Conservation (phyloP, 768 basidiomycete species). For the Kwoniella sp. region DNA sequence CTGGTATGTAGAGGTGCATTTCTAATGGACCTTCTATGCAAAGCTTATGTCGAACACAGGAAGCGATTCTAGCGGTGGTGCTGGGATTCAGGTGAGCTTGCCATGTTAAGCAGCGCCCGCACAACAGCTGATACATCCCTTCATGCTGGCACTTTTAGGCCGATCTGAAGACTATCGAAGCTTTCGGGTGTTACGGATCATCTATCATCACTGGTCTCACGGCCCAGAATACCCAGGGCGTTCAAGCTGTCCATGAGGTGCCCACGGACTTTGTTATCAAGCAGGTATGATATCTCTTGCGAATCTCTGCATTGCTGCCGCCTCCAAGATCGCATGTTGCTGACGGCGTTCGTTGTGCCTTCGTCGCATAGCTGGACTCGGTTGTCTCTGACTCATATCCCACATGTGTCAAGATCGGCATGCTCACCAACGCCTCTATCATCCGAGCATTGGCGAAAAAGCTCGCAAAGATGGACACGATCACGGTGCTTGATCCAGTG, state of each 20-base stretch:
- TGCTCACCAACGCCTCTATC: conserved; percentile 70
- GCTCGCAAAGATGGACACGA: conserved; percentile 59
- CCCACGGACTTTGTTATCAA: conserved; percentile 71
- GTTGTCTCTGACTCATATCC: conserved; percentile 73
- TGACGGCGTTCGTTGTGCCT: too few species aligned
- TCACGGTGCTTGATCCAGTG: conserved; percentile 83
- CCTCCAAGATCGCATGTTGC: too few species aligned
- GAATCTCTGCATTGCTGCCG: too few species aligned
- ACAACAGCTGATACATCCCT: too few species aligned
- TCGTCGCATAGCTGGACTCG: conserved; percentile 71
- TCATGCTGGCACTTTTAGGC: too few species aligned
- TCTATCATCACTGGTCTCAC: conserved; percentile 83
- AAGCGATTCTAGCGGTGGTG: conserved; percentile 80
- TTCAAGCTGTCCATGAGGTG: conserved; percentile 70
- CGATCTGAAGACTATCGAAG: conserved; percentile 81
- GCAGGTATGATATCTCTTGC: conserved; percentile 65
- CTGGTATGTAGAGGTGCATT: conserved; percentile 24
- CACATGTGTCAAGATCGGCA: conserved; percentile 81
- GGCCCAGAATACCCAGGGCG: conserved; percentile 84
- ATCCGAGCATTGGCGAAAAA: conserved; percentile 62
- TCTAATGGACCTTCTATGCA: neutral
- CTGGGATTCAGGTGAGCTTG: conserved; percentile 75
- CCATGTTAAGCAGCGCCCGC: too few species aligned
- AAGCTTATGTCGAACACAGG: conserved; percentile 46
- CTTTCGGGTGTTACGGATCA: conserved; percentile 74